Evolutionary conservation across 139 green algal genomes (phyloP).

Genomic region (Edaphochlamys debaryana): DNA sequence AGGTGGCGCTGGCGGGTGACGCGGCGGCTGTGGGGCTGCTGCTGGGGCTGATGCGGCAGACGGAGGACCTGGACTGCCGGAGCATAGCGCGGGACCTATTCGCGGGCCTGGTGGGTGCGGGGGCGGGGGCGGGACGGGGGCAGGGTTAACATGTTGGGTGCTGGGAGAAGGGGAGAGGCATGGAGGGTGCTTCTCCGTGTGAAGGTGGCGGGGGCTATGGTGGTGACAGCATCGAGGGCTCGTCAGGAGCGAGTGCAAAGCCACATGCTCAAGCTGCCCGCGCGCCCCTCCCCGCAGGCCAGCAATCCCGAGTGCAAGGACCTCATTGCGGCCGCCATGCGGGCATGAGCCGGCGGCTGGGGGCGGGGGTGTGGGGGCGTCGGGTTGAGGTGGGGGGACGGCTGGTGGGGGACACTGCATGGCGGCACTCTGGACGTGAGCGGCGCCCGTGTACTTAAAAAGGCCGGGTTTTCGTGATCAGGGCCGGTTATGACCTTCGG

Average conservation of each 20-base stretch:
- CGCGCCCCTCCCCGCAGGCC: neutral
- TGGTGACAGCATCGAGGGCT: neutral
- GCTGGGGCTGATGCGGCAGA: conserved; percentile 32
- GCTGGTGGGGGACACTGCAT: no score
- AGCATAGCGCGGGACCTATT: conserved; percentile 30
- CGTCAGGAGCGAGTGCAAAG: neutral
- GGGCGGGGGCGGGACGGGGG: no score
- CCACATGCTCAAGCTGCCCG: neutral
- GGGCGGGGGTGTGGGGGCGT: neutral
- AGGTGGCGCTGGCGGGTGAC: conserved; percentile 8
- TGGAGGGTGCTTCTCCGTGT: no score
- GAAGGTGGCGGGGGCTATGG: neutral
- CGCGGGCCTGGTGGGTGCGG: conserved; percentile 20
- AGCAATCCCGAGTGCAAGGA: conserved; percentile 7
- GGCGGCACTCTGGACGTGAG: no score
- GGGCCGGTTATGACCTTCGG: no score
- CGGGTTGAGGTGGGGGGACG: neutral
- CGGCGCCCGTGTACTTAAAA: no score
- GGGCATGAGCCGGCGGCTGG: neutral
- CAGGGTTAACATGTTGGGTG: neutral
- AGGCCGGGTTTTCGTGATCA: no score
- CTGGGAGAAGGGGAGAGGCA: no score
- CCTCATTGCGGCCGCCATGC: neutral
- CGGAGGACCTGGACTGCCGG: conserved; percentile 32
- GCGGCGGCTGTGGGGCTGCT: conserved; percentile 7